Conservation (phyloP, 495 filamentous ascomycete species). For the Penicillium samsonianum region DNA sequence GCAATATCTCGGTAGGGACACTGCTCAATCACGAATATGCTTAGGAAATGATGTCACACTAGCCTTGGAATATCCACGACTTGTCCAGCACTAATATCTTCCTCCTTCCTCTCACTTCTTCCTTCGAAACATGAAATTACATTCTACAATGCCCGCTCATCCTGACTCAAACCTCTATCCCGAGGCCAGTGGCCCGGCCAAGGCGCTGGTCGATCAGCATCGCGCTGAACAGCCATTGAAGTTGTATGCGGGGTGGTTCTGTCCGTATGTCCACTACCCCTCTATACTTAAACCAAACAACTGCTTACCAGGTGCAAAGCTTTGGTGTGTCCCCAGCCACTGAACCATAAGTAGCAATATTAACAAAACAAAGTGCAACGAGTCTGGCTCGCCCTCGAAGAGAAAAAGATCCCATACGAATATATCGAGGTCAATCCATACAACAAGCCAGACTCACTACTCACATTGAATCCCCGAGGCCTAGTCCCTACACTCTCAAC, state of each 20-base stretch:
- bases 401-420: slow-evolving; percentile 70
- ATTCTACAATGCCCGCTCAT: slow-evolving; percentile 25
- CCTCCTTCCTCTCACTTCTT: neutral
- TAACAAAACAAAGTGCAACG: slow-evolving; percentile 53
- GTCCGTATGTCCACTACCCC: slow-evolving; percentile 40
- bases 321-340: slow-evolving; percentile 26
- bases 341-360: neutral
- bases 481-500: slow-evolving; percentile 65
- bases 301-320: slow-evolving; percentile 22
- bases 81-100: neutral
- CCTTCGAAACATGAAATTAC: neutral
- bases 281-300: neutral
- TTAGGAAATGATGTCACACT: neutral
- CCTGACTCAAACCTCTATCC: slow-evolving; percentile 52
- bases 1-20: neutral
- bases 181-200: slow-evolving; percentile 54
- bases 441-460: slow-evolving; percentile 62
- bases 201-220: slow-evolving; percentile 50
- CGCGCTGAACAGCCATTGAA: slow-evolving; percentile 53
- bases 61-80: neutral
- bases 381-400: slow-evolving; percentile 65
- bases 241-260: slow-evolving; percentile 67
- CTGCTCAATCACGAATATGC: neutral
- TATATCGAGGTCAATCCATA: slow-evolving; percentile 76
- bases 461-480: slow-evolving; percentile 67